Percentiles rank a stretch among this genome's conserved stretches.
Evolutionary conservation across 176 grass and related monocot genomes (phyloP).

Genomic region (Cenchrus americanus): DNA sequence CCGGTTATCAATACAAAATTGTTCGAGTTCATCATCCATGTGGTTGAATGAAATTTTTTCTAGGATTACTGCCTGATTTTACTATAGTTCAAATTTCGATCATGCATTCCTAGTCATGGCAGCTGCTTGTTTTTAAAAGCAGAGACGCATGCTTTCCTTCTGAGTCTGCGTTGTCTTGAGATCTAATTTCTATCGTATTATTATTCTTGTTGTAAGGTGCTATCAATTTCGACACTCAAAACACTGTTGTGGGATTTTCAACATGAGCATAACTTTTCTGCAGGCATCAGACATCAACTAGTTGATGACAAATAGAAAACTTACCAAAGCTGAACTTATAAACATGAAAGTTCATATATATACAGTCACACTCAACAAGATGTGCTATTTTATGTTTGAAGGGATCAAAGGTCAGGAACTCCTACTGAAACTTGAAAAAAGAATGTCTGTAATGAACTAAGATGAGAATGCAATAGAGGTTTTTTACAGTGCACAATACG

Average conservation of each 20-base stretch:
- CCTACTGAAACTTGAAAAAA: conserved; percentile 23
- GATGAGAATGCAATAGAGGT: background rate
- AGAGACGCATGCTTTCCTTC: background rate
- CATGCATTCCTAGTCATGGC: background rate
- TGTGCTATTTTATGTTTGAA: conserved; percentile 17
- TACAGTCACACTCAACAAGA: background rate
- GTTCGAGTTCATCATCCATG: too few relatives aligned
- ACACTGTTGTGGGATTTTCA: background rate
- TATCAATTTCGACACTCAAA: conserved; percentile 7
- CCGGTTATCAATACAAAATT: too few relatives aligned
- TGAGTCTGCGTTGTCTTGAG: background rate
- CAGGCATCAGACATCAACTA: background rate
- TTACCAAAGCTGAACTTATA: background rate
- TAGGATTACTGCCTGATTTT: too few relatives aligned
- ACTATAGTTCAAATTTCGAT: background rate
- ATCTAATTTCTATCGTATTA: background rate
- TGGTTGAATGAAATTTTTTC: too few relatives aligned
- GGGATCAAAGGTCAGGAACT: background rate
- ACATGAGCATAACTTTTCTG: background rate
- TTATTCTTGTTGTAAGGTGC: background rate
- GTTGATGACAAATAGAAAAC: background rate
- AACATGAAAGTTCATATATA: conserved; percentile 8
- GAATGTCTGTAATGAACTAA: conserved; percentile 21
- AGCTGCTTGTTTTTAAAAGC: background rate
- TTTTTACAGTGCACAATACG: too few relatives aligned